These are phyloP conservation scores for Xylaria sp. DNA, from an alignment of 2,329 filamentous ascomycete species.

Conservation along the genomic window DNA sequence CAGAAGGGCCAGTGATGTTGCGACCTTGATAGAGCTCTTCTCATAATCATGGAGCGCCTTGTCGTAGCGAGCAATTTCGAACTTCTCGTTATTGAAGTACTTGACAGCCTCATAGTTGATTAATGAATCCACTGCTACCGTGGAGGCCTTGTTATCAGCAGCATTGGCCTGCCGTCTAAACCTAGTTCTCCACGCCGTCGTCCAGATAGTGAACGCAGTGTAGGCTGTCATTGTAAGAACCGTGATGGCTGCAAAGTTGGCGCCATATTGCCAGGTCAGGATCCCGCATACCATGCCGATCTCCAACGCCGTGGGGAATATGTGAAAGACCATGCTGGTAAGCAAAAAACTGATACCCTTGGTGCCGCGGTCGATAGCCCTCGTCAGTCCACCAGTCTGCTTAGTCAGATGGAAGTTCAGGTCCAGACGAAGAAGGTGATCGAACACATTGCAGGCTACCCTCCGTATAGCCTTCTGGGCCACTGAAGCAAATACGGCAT, in stretches of 20 bases:
- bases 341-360: slow-evolving; percentile 98
- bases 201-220: slow-evolving; percentile 94
- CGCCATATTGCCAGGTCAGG: slow-evolving; percentile 92
- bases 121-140: slow-evolving; percentile 91
- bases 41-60: slow-evolving; percentile 84
- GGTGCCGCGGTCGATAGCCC: slow-evolving; percentile 93
- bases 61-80: slow-evolving; percentile 89
- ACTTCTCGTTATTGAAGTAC: slow-evolving; percentile 99
- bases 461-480: slow-evolving; percentile 93
- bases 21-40: slow-evolving; percentile 93
- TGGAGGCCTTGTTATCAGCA: slow-evolving; percentile 93
- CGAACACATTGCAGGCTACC: slow-evolving; percentile 90
- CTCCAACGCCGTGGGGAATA: slow-evolving; percentile 89
- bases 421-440: slow-evolving; percentile 85
- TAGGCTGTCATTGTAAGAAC: slow-evolving; percentile 90
- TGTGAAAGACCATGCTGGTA: slow-evolving; percentile 98
- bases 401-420: slow-evolving; percentile 91
- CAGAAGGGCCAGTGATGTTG: slow-evolving; percentile 87
- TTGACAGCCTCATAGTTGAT: slow-evolving; percentile 99
- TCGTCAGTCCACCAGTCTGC: slow-evolving; percentile 90
- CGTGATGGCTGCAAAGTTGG: slow-evolving; percentile 89
- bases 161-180: slow-evolving; percentile 95
- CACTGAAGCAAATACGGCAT: slow-evolving; percentile 95
- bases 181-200: slow-evolving; percentile 95
- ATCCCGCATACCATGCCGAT: slow-evolving; percentile 97